These are phyloP conservation scores for Musa balbisiana DNA, from an alignment of 202 grass and related monocot genomes.

Conservation along the genomic window DNA sequence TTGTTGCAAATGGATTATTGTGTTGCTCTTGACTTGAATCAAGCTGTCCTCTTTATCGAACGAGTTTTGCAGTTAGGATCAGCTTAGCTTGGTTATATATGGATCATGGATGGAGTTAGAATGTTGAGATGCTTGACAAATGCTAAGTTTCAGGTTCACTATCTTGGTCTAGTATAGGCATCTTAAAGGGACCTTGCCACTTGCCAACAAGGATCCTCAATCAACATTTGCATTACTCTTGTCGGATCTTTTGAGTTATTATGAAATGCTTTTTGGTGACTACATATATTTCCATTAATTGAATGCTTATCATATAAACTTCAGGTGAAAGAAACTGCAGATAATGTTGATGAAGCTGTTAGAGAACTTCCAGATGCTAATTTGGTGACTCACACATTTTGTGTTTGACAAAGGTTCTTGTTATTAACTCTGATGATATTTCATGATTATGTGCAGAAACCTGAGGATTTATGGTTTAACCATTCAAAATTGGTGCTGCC, in stretches of 20 bases:
- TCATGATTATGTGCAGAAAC: constrained; percentile 38
- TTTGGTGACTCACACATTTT: constrained; percentile 42
- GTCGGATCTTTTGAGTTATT: neutral
- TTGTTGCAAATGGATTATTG: too few species aligned
- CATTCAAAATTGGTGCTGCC: constrained; percentile 72
- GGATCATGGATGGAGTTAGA: neutral
- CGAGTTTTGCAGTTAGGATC: neutral
- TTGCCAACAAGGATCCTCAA: neutral
- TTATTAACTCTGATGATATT: constrained; percentile 23
- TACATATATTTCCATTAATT: neutral
- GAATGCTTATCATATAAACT: constrained; percentile 10
- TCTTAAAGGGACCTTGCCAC: neutral
- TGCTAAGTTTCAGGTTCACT: neutral
- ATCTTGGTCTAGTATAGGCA: neutral
- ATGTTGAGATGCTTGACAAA: neutral
- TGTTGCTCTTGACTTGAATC: too few species aligned
- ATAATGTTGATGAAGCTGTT: constrained; percentile 77
- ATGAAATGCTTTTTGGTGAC: too few species aligned
- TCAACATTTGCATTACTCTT: neutral
- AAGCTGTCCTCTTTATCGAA: too few species aligned
- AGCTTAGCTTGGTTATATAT: neutral
- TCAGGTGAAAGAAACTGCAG: constrained; percentile 90
- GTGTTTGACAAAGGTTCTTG: constrained; percentile 16
- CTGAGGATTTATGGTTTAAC: constrained; percentile 87
- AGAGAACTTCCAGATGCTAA: constrained; percentile 99